A percentile compares a stretch with the other conserved stretches of the same genome.
These are phyloP conservation scores for Podospora comata DNA, from an alignment of 495 filamentous ascomycete species.

Conservation along the genomic window DNA sequence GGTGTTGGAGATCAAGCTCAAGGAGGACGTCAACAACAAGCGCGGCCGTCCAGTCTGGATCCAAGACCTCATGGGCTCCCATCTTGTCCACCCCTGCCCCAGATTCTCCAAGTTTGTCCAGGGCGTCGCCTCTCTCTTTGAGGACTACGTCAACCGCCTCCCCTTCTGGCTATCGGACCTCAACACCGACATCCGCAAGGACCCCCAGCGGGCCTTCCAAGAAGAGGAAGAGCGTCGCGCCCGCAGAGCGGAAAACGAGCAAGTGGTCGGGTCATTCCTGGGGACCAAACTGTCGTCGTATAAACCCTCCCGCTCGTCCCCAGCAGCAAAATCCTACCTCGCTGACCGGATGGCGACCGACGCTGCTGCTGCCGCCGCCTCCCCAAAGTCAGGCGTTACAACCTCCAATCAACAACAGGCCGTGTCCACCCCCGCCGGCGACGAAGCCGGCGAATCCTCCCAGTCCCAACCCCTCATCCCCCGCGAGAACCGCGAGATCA, in stretches of 20 bases:
- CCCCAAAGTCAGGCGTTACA: neutral
- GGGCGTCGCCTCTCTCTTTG: conserved; percentile 84
- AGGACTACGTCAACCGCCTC: conserved; percentile 91
- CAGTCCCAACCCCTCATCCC: conserved; percentile 12
- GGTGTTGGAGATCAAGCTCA: conserved; percentile 88
- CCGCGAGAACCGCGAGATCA: conserved; percentile 16
- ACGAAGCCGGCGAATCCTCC: conserved; percentile 26
- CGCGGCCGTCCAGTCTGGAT: conserved; percentile 80
- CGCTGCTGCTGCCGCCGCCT: conserved; percentile 20
- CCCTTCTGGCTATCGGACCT: conserved; percentile 93
- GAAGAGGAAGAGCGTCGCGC: conserved; percentile 81
- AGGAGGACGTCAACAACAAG: conserved; percentile 52
- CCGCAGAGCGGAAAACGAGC: conserved; percentile 77
- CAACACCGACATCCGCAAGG: conserved; percentile 87
- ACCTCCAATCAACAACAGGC: conserved; percentile 16
- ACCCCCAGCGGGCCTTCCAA: conserved; percentile 86
- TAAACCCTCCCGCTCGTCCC: conserved; percentile 59
- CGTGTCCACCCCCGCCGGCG: conserved; percentile 18
- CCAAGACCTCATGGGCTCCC: conserved; percentile 82
- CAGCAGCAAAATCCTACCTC: conserved; percentile 53
- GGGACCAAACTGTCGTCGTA: conserved; percentile 49
- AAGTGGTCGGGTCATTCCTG: conserved; percentile 82
- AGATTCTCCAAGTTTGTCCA: conserved; percentile 97
- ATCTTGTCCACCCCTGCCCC: conserved; percentile 83
- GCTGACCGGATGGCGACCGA: conserved; percentile 47